Conservation (phyloP, 768 basidiomycete genomes). For the Phylloporus sp. region DNA sequence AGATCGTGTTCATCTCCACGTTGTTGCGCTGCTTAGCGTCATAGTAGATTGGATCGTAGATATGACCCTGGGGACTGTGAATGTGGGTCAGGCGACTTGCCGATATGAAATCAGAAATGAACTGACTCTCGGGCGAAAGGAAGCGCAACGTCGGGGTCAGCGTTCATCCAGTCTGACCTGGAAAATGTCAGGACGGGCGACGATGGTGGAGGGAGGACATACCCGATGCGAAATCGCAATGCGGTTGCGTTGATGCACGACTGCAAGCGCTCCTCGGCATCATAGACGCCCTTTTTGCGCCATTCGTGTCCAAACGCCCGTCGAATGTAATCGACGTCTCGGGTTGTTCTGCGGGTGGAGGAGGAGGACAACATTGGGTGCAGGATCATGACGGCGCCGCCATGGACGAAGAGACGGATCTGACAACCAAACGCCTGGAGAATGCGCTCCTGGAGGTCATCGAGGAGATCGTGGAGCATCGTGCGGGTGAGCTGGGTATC, state of each 20-base stretch:
- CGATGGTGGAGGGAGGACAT: background rate
- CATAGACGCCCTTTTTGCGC: conserved; percentile 41
- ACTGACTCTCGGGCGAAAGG: conserved; percentile 64
- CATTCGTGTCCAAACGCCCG: conserved; percentile 59
- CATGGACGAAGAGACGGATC: conserved; percentile 64
- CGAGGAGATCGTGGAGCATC: conserved; percentile 44
- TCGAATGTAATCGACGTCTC: conserved; percentile 66
- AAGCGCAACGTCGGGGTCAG: conserved; percentile 66
- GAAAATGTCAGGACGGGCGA: background rate
- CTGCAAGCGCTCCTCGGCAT: conserved; percentile 53
- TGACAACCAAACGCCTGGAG: conserved; percentile 43
- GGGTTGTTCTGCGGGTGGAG: conserved; percentile 48
- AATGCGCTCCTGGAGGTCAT: conserved; percentile 49
- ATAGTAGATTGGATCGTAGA: conserved; percentile 59
- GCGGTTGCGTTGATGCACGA: conserved; percentile 58
- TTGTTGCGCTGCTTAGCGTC: conserved; percentile 52
- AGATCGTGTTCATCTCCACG: conserved; percentile 54
- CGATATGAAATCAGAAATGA: background rate
- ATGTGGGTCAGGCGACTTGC: conserved; percentile 4
- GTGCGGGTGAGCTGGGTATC: conserved; percentile 29
- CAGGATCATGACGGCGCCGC: conserved; percentile 74
- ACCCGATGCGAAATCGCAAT: conserved; percentile 42
- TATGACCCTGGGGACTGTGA: conserved; percentile 20
- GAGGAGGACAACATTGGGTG: conserved; percentile 42
- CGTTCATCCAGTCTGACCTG: conserved; percentile 69